phyloP scores from a whole-genome alignment of 495 filamentous ascomycete species.

The Aspergillus leporis region DNA sequence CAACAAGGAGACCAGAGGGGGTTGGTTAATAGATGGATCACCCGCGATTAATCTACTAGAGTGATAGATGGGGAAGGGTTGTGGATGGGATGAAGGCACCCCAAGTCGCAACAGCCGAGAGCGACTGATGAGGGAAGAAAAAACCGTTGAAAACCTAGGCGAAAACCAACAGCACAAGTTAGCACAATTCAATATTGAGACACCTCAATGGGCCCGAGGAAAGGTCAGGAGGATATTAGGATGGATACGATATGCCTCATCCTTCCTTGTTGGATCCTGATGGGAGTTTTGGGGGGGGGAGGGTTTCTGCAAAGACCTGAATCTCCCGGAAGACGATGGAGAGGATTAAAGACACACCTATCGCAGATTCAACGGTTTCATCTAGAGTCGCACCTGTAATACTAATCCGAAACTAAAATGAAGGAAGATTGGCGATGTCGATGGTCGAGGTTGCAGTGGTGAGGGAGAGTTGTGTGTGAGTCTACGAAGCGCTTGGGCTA shows the following conservation, averaged over 20 bases:
- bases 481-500: conserved; percentile 47
- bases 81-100: conserved; percentile 37
- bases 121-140: conserved; percentile 37
- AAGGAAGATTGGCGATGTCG: conserved; percentile 29
- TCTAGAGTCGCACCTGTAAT: conserved; percentile 34
- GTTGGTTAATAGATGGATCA: conserved; percentile 38
- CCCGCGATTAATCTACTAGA: conserved; percentile 35
- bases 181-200: conserved; percentile 29
- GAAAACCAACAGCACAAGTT: conserved; percentile 22
- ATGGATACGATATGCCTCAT: conserved; percentile 26
- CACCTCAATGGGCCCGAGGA: conserved; percentile 21
- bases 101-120: conserved; percentile 46
- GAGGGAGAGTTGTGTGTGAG: conserved; percentile 26
- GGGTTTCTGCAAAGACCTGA: conserved; percentile 33
- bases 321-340: conserved; percentile 42
- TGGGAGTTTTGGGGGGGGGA: conserved; percentile 29
- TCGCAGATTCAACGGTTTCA: conserved; percentile 25
- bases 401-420: conserved; percentile 20
- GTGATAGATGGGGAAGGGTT: conserved; percentile 33
- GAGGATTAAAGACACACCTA: conserved; percentile 41
- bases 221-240: conserved; percentile 13
- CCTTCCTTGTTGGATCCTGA: conserved; percentile 35
- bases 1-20: conserved; percentile 32
- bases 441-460: conserved; percentile 27
- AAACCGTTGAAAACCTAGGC: conserved; percentile 28